Percentiles rank a stretch among this genome's conserved stretches.
phyloP scores from a whole-genome alignment of 441 rosid genomes.

The Eruca vesicaria region DNA sequence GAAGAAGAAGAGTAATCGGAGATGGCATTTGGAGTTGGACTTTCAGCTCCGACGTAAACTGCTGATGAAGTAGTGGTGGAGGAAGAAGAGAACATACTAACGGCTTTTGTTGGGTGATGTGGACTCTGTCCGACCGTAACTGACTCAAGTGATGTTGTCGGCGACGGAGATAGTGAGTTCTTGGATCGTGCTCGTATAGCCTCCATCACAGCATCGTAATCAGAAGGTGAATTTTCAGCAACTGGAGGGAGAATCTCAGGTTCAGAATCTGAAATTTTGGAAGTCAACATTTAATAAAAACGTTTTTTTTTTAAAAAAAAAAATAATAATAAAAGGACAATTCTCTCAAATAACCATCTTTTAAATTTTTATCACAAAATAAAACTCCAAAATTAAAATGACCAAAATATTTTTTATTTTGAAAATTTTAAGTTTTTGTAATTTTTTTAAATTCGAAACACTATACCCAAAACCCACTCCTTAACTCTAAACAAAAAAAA shows the following conservation, averaged over 20 bases:
- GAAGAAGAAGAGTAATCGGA: constrained; percentile 39
- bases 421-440: too few species aligned
- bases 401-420: too few species aligned
- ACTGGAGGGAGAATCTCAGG: constrained; percentile 59
- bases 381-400: too few species aligned
- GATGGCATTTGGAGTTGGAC: constrained; percentile 22
- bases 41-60: constrained; percentile 25
- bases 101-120: constrained; percentile 64
- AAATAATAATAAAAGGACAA: too few species aligned
- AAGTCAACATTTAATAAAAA: too few species aligned
- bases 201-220: constrained; percentile 67
- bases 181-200: constrained; percentile 40
- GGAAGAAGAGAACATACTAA: constrained; percentile 48
- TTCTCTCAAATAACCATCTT: too few species aligned
- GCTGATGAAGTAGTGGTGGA: constrained; percentile 47
- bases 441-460: too few species aligned
- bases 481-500: too few species aligned
- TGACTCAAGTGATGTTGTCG: constrained; percentile 74
- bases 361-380: too few species aligned
- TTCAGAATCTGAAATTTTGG: too few species aligned
- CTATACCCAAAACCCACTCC: too few species aligned
- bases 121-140: constrained; percentile 54
- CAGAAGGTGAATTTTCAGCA: constrained; percentile 58
- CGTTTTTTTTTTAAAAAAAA: too few species aligned
- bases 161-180: constrained; percentile 39